These are phyloP conservation scores for Eragrostis tef DNA, from an alignment of 202 grass and related monocot genomes.

Conservation along the genomic window DNA sequence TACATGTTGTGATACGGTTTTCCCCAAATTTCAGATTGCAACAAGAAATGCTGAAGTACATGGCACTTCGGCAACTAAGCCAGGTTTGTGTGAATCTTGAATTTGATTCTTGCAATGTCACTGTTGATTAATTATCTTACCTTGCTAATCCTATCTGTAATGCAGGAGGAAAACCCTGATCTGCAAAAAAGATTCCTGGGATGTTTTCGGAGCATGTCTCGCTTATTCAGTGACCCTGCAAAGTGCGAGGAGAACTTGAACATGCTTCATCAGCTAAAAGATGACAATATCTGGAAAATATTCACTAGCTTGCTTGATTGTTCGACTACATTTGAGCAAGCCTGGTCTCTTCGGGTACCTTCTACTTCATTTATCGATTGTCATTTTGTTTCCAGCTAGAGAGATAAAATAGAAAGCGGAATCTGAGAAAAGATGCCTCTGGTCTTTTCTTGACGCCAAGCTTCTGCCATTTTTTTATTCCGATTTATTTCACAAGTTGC, in stretches of 20 bases:
- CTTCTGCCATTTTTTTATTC: neutral
- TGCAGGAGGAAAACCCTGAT: constrained; percentile 89
- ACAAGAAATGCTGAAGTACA: constrained; percentile 97
- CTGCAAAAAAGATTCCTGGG: constrained; percentile 73
- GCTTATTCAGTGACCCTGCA: constrained; percentile 81
- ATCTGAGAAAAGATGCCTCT: constrained; percentile 12
- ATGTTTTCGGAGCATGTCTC: constrained; percentile 92
- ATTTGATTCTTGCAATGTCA: constrained; percentile 23
- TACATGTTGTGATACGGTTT: constrained; percentile 43
- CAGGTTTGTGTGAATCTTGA: constrained; percentile 75
- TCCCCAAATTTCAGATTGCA: constrained; percentile 76
- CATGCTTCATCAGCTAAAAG: constrained; percentile 87
- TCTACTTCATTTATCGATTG: constrained; percentile 33
- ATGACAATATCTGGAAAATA: constrained; percentile 85
- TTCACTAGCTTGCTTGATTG: constrained; percentile 77
- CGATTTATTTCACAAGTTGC: constrained; percentile 14
- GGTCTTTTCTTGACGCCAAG: neutral
- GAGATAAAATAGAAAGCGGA: constrained; percentile 11
- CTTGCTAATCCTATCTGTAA: constrained; percentile 52
- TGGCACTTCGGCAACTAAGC: constrained; percentile 76
- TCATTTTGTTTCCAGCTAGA: constrained; percentile 34
- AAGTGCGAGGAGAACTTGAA: constrained; percentile 89
- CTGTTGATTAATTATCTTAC: constrained; percentile 29
- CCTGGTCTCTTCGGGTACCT: constrained; percentile 82
- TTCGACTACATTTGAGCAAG: constrained; percentile 61